phyloP scores from a whole-genome alignment of 371 early-diverging fungal species.

The Mycotypha africana region DNA sequence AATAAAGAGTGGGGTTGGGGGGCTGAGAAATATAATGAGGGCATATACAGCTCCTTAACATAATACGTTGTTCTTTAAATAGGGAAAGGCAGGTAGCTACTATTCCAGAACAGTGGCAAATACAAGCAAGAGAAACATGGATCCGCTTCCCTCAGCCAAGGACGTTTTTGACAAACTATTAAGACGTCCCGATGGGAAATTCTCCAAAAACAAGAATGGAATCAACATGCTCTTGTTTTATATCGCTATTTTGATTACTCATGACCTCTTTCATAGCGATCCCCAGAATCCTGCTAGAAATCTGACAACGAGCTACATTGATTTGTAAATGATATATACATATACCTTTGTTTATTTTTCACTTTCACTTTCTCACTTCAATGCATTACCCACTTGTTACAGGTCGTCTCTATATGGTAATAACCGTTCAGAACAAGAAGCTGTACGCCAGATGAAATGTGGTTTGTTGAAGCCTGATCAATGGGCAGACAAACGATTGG shows the following conservation, averaged over 20 bases:
- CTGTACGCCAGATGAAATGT: slow-evolving; percentile 30
- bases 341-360: no score
- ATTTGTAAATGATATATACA: no score
- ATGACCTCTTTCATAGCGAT: slow-evolving; percentile 48
- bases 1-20: no score
- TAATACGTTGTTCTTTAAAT: no score
- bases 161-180: slow-evolving; percentile 32
- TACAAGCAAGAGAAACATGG: slow-evolving; percentile 10
- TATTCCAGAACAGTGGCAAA: slow-evolving; percentile 37
- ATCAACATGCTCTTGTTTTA: slow-evolving; percentile 44
- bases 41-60: no score
- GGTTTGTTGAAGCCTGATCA: slow-evolving; percentile 49
- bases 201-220: slow-evolving; percentile 27
- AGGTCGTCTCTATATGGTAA: slow-evolving; percentile 44
- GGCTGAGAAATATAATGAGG: no score
- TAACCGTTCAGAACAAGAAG: slow-evolving; percentile 28
- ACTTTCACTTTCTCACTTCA: no score
- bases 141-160: slow-evolving; percentile 29
- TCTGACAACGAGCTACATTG: slow-evolving; percentile 42
- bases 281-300: slow-evolving; percentile 33
- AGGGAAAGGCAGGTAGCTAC: slow-evolving; percentile 40
- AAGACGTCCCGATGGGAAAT: slow-evolving; percentile 26
- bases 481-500: slow-evolving; percentile 44
- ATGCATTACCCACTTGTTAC: no score
- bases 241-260: slow-evolving; percentile 47